Base-by-base conservation (phyloP, 148 eudicot species). In the Spergularia bocconei region DNA sequence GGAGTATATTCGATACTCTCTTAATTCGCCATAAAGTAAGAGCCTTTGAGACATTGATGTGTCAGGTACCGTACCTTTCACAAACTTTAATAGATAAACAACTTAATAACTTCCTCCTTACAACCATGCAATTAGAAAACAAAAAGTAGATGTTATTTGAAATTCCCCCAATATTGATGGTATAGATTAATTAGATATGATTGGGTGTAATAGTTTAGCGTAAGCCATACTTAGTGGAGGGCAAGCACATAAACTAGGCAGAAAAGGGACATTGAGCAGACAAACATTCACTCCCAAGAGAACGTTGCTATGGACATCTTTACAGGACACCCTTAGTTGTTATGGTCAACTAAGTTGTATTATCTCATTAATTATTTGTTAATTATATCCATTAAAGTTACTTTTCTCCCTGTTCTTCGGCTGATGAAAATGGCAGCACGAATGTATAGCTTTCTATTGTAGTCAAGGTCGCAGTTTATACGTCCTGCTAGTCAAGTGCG, bases 241-340 rank as follows among this genome's bases (percentile, higher is more conserved):
- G 1, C 23, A 51, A 63, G 39, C 17, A 63, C 70, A 17, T 29
- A 59, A 14, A 12, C 11, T 51, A 67, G 11, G 12, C n/a, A 36
- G 60, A 51, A 50, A 63, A 33, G 69, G 70, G 65, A 74, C 77
- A 74, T 63, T 8, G 70, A 74, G 77, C 77, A 74, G 77, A 74
- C 77, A 63, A 64, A 74, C 69, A 74, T 74, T 33, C 70, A 58
- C 52, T 44, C 77, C 77, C 77, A 63, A 63, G 77, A 36, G 19
- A 52, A 47, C n/a, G 33, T 48, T n/a, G 10, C 13, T 2, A 59
- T 62, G 50, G 59, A 57, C 50, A 36, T 74, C 70, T 74, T 74
- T 74, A 74, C 69, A 74, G 77, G 16, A 63, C 69, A 62, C 77
- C 67, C 77, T 74, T 74, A 50, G 77, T 74, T 74, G 77, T 62